These are phyloP conservation scores for Pseudonectria foliicola DNA, from an alignment of 2,329 filamentous ascomycete genomes.

Conservation along the genomic window DNA sequence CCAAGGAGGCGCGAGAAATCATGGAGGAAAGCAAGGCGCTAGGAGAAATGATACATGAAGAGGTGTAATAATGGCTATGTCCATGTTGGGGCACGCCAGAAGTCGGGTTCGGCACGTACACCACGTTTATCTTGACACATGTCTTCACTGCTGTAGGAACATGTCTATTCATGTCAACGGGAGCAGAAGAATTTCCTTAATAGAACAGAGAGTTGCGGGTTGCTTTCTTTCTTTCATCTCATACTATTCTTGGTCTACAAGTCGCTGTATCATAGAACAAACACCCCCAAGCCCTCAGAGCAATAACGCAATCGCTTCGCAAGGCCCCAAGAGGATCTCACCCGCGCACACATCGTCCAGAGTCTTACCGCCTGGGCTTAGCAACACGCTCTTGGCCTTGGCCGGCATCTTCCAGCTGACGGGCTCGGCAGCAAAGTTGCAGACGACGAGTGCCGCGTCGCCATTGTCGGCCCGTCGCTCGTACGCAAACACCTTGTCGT, in stretches of 20 bases:
- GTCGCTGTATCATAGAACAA: slow-evolving; percentile 5
- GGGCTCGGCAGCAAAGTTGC: slow-evolving; percentile 30
- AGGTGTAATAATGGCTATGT: slow-evolving; percentile 24
- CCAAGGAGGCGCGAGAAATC: slow-evolving; percentile 43
- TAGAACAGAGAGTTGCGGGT: neutral
- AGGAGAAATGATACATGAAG: slow-evolving; percentile 61
- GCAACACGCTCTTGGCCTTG: slow-evolving; percentile 26
- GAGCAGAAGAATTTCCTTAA: neutral
- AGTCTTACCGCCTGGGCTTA: slow-evolving; percentile 26
- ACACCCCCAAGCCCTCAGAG: slow-evolving; percentile 23
- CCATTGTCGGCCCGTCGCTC: slow-evolving; percentile 25
- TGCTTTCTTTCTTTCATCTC: neutral
- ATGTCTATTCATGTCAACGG: no score
- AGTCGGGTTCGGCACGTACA: slow-evolving; percentile 24
- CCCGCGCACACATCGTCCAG: slow-evolving; percentile 19
- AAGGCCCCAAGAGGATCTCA: slow-evolving; percentile 27
- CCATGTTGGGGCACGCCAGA: neutral
- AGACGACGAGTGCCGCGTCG: slow-evolving; percentile 28
- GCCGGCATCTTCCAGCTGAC: slow-evolving; percentile 25
- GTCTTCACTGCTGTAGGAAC: no score
- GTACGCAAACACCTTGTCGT: slow-evolving; percentile 33
- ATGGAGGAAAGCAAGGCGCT: slow-evolving; percentile 60
- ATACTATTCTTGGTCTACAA: no score
- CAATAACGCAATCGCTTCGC: slow-evolving; percentile 29
- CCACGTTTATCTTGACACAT: slow-evolving; percentile 2